Evolutionary conservation across 2,329 filamentous ascomycete genomes (phyloP).

Genomic region (Hymenoscyphus infarciens): DNA sequence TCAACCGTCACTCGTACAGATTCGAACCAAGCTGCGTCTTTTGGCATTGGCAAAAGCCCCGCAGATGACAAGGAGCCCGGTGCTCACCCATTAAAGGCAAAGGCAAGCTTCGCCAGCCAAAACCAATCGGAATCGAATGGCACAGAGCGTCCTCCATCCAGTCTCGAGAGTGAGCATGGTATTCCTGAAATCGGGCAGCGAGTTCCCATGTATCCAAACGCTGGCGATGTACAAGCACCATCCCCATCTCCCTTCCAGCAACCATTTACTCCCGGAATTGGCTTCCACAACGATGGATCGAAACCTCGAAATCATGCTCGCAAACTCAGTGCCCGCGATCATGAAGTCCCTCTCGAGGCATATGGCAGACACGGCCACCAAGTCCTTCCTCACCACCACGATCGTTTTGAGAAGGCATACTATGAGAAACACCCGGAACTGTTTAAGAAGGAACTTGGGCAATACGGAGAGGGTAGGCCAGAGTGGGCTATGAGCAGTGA

Average conservation of each 20-base stretch:
- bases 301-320: slow-evolving; percentile 60
- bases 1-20: slow-evolving; percentile 85
- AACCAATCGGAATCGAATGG: slow-evolving; percentile 25
- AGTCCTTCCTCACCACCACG: slow-evolving; percentile 66
- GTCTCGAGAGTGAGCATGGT: slow-evolving; percentile 71
- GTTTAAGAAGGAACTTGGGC: slow-evolving; percentile 63
- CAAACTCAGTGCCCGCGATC: slow-evolving; percentile 69
- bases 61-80: slow-evolving; percentile 48
- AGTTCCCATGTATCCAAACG: slow-evolving; percentile 89
- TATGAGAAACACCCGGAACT: slow-evolving; percentile 88
- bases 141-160: slow-evolving; percentile 51
- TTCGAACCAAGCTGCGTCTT: slow-evolving; percentile 80
- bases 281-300: slow-evolving; percentile 50
- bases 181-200: slow-evolving; percentile 90
- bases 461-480: slow-evolving; percentile 54
- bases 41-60: slow-evolving; percentile 70
- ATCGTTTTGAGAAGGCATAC: slow-evolving; percentile 88
- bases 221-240: slow-evolving; percentile 93
- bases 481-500: slow-evolving; percentile 87
- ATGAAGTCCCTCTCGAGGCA: slow-evolving; percentile 75
- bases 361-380: slow-evolving; percentile 87
- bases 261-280: slow-evolving; percentile 37
- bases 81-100: slow-evolving; percentile 56
- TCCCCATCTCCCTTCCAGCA: slow-evolving; percentile 61
- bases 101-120: slow-evolving; percentile 55